Percentiles rank a stretch among this genome's conserved stretches.
phyloP scores from a whole-genome alignment of 805 yeast genomes.

The Tetrapisispora taiwanensis region DNA sequence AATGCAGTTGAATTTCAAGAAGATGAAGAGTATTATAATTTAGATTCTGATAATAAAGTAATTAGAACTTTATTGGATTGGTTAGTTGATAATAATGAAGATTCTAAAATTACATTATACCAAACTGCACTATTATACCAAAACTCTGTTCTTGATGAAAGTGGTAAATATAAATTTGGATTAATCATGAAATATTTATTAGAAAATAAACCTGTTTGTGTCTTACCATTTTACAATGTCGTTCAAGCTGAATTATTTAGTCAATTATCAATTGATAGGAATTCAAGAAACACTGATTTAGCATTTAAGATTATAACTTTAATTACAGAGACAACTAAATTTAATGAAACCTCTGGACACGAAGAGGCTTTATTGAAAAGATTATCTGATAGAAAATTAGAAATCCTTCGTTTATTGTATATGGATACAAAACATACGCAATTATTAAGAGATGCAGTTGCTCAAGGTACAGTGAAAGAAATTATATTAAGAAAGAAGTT shows the following conservation, averaged over 20 bases:
- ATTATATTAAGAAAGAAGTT: neutral
- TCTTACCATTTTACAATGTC: constrained; percentile 25
- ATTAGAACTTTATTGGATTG: constrained; percentile 29
- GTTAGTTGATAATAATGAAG: constrained; percentile 19
- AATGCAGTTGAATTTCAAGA: constrained; percentile 27
- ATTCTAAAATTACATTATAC: constrained; percentile 21
- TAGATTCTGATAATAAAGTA: constrained; percentile 18
- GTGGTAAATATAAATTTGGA: constrained; percentile 24
- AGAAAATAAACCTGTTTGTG: constrained; percentile 18
- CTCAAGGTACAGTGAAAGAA: too few species aligned
- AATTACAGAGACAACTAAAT: constrained; percentile 23
- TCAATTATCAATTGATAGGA: constrained; percentile 19
- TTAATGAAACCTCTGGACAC: constrained; percentile 2
- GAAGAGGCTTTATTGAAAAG: constrained; percentile 12
- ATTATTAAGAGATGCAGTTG: neutral
- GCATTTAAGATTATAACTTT: constrained; percentile 22
- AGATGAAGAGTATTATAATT: constrained; percentile 14
- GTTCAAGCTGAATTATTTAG: constrained; percentile 22
- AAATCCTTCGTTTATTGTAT: constrained; percentile 4
- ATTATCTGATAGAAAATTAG: constrained; percentile 7
- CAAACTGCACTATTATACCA: constrained; percentile 24
- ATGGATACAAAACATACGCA: neutral
- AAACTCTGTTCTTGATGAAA: constrained; percentile 25
- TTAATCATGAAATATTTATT: constrained; percentile 21
- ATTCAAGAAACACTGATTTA: constrained; percentile 20